A percentile compares a stretch with the other conserved stretches of the same genome.
These are phyloP conservation scores for Podaxis rugospora DNA, from an alignment of 768 basidiomycete species.

Conservation along the genomic window DNA sequence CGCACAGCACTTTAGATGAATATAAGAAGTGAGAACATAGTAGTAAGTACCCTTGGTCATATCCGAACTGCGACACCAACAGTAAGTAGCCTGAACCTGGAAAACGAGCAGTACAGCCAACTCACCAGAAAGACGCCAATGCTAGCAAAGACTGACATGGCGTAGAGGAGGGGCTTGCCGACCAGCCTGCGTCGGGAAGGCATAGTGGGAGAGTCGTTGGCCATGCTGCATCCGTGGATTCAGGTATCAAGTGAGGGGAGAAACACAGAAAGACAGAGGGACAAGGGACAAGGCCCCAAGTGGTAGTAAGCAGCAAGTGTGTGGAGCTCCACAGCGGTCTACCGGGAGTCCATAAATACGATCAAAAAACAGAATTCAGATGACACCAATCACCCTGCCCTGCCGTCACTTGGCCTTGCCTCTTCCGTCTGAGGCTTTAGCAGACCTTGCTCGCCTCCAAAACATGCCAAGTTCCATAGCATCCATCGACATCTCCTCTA, in stretches of 20 bases:
- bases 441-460: conserved; percentile 6
- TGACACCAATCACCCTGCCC: conserved; percentile 11
- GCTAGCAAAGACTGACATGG: conserved; percentile 77
- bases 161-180: conserved; percentile 73
- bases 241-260: background rate
- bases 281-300: background rate
- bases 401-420: conserved; percentile 14
- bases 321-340: background rate
- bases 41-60: conserved; percentile 72
- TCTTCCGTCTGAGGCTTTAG: conserved; percentile 5
- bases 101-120: conserved; percentile 13
- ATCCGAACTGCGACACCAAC: conserved; percentile 55
- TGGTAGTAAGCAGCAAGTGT: background rate
- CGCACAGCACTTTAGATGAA: conserved; percentile 6
- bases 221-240: conserved; percentile 51
- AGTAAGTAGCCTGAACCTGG: background rate
- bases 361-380: conserved; percentile 11
- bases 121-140: conserved; percentile 82
- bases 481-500: conserved; percentile 55
- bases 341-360: background rate
- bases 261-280: background rate
- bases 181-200: conserved; percentile 52
- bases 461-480: conserved; percentile 57
- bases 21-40: conserved; percentile 11
- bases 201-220: conserved; percentile 22